Base-by-base conservation (phyloP, 306 rosid genomes). In the Comarum palustre region DNA sequence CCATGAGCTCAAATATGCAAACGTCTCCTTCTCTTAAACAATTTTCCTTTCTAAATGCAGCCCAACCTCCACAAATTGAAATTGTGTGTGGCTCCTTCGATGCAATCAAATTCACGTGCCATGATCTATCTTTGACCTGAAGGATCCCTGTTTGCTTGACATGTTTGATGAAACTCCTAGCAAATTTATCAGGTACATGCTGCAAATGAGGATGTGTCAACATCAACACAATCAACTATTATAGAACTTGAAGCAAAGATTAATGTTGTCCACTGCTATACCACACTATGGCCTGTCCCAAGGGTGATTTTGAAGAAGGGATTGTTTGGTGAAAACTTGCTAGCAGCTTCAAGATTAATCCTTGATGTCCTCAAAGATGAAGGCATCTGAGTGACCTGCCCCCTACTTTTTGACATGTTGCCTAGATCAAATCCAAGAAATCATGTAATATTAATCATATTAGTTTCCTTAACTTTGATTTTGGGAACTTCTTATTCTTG, bases 341-440 rank as follows among this genome's bases (percentile, higher is more conserved):
- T 39, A n/a, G 72, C 72, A 38, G 66, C 72, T 36, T 52, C 50
- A 74, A 50, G 65, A 16, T 59, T 58, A 27, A 58, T 38, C 5
- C 4, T 22, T 12, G 17, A 12, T 8, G 20, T 32, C 4, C 29
- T 27, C 51, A 51, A 59, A 58, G 58, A 59, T 43, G 58, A 60
- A 3, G 46, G 54, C 65, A 22, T 59, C 2, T 4, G 55, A 57
- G 46, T 63, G n/a, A 63, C 29, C 25, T 63, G 14, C 68, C 13
- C 27, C n/a, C 7, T 36, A 4, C 1, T 2, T 8, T 16, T 34
- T 2, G 22, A 6, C 45, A 16, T 36, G 38, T 19, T 36, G 43
- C 66, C 66, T 61, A 32, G 41, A 31, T 20, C 15, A 15, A 61
- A 31, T 5, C 43, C 9, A 32, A 25, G 0, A 14, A 46, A 46